These are phyloP conservation scores for Pythium insidiosum DNA, from an alignment of 352 stramenopile species.

Conservation along the genomic window DNA sequence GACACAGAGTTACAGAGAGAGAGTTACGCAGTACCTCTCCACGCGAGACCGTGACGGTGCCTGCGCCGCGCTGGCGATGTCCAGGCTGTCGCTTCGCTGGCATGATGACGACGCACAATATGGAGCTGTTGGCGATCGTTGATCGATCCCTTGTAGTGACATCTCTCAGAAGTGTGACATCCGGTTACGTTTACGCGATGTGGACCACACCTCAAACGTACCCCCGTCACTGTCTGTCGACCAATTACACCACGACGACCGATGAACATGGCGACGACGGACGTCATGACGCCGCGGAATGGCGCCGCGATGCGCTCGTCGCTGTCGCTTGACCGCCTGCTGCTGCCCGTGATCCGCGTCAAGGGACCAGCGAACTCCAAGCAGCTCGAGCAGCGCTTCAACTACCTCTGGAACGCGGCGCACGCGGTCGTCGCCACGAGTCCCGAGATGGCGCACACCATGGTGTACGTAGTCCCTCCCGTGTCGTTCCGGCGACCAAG, in stretches of 20 bases:
- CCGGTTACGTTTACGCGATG: no score
- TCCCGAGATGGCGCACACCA: constrained; percentile 33
- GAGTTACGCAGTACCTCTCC: constrained; percentile 43
- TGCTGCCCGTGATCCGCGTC: constrained; percentile 36
- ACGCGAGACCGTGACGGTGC: constrained; percentile 77
- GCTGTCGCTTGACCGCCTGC: constrained; percentile 8
- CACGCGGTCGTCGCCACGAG: constrained; percentile 34
- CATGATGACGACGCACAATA: constrained; percentile 2
- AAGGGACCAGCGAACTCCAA: constrained; percentile 23
- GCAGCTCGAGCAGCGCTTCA: constrained; percentile 58
- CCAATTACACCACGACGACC: neutral
- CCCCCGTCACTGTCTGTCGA: neutral
- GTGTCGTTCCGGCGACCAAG: no score
- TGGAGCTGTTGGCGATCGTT: neutral
- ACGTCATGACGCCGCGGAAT: neutral
- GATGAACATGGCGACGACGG: neutral
- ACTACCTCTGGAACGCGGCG: constrained; percentile 58
- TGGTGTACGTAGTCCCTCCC: constrained; percentile 50
- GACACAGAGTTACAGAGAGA: no score
- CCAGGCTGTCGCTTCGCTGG: constrained; percentile 22
- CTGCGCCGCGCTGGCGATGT: constrained; percentile 83
- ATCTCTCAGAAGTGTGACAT: no score
- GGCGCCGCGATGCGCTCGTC: neutral
- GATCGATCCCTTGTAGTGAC: constrained; percentile 5
- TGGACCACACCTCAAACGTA: neutral